A percentile compares a stretch with the other conserved stretches of the same genome.
Conservation (phyloP, 352 stramenopile species). For the Blastocystis sp. region DNA sequence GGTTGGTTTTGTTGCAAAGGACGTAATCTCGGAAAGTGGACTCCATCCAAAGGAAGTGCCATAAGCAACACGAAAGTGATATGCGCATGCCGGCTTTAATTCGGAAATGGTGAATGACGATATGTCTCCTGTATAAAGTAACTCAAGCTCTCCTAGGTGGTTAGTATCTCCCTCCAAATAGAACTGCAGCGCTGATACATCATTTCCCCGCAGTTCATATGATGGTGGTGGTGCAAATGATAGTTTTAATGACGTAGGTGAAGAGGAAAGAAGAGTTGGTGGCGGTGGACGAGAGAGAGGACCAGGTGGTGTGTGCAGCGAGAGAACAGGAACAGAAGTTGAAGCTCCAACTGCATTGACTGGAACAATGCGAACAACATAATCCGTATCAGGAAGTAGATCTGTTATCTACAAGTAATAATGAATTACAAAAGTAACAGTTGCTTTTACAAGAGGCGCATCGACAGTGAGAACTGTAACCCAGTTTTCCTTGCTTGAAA, state of each 20-base stretch:
- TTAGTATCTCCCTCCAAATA: background rate
- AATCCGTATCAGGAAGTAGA: background rate
- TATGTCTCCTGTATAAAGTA: background rate
- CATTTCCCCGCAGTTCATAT: background rate
- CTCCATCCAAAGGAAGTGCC: background rate
- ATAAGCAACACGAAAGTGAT: background rate
- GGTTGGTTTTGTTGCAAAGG: background rate
- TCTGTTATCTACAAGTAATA: slow-evolving; percentile 1
- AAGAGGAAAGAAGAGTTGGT: background rate
- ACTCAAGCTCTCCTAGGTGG: background rate
- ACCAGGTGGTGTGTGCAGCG: background rate
- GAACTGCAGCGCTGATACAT: background rate
- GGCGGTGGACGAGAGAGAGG: background rate
- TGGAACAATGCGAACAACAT: slow-evolving; percentile 5
- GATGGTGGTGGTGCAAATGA: background rate
- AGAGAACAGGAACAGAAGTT: background rate
- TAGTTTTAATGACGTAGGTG: background rate
- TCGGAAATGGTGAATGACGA: background rate
- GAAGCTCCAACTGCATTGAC: background rate
- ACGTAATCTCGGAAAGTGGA: background rate
- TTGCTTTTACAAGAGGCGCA: background rate
- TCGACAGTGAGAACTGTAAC: background rate
- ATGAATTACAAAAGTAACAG: background rate
- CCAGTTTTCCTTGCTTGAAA: background rate
- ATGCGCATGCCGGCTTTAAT: background rate